Evolutionary conservation across 169 alveolate genomes (phyloP).

Genomic region (Cryptosporidium sp.): DNA sequence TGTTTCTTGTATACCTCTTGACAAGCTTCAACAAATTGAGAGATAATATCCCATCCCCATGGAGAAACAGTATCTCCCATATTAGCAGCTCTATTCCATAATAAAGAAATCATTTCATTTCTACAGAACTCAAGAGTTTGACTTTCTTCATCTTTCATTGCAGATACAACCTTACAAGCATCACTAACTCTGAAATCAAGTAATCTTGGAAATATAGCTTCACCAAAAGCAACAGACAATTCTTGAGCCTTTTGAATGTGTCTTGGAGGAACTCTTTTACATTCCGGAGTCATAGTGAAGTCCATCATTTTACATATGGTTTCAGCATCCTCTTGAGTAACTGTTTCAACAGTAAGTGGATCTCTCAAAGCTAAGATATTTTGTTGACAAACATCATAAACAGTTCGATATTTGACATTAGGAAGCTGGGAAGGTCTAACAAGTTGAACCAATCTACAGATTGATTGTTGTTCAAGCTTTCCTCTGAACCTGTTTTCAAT

Average conservation of each 20-base stretch:
- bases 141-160: constrained; percentile 41
- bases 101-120: constrained; percentile 60
- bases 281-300: constrained; percentile 53
- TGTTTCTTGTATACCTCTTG: constrained; percentile 70
- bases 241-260: constrained; percentile 60
- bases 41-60: constrained; percentile 75
- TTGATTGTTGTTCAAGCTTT: constrained; percentile 66
- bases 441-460: constrained; percentile 69
- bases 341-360: constrained; percentile 54
- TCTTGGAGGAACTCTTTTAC: constrained; percentile 69
- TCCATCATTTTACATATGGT: constrained; percentile 71
- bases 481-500: constrained; percentile 64
- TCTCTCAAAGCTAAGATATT: constrained; percentile 63
- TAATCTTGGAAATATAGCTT: constrained; percentile 45
- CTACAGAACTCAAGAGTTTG: constrained; percentile 65
- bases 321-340: constrained; percentile 74
- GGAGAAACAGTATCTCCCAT: constrained; percentile 69
- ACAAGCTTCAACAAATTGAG: constrained; percentile 71
- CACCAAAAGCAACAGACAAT: constrained; percentile 58
- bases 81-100: constrained; percentile 65
- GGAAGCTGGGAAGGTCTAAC: constrained; percentile 61
- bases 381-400: constrained; percentile 70
- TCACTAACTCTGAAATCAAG: constrained; percentile 70
- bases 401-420: constrained; percentile 40
- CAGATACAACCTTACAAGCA: constrained; percentile 58